Base-by-base conservation (phyloP, 805 yeast genomes). In the Metschnikowia lachancei region DNA sequence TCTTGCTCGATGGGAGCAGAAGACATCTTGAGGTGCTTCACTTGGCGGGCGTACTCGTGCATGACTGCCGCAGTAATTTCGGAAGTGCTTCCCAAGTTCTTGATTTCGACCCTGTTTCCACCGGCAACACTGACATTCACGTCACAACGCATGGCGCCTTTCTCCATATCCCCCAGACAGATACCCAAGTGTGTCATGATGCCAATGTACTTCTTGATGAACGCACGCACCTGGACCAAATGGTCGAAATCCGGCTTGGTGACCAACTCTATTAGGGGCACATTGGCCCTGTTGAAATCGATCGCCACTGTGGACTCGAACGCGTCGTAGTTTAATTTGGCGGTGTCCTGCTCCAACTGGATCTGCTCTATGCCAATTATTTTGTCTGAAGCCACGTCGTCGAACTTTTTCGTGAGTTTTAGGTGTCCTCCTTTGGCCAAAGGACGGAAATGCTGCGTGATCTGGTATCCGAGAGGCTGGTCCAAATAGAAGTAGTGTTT, bases 401-500 rank as follows among this genome's bases (percentile, higher is more conserved):
- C 96, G 45, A 74, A 70, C 30, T 75, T 65, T 19, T 67, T 64
- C 10, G 57, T 60, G 34, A 92, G 62, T 18, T 61, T 61, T 26
- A 92, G 39, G 17, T 44, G 53, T 0, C 99, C 99, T 40, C 79
- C 74, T 28, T 64, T 69, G 1, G 97, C 94, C 39, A 87, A 70
- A 1, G 98, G 97, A 30, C 75, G 75, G 61, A 78, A 88, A 59
- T 81, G 87, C 65, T 94, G 99, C 0, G 99, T 94, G 41, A 94
- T 85, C 63, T 94, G 99, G 65, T 90, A 94, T 1, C 99, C 99
- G 43, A 86, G 66, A 0, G 99, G 99, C 62, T 94, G 98, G 64
- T 94, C 99, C 1, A 91, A 92, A 63, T 94, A 94, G 64, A 94
- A 90, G 63, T 94, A 94, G 63, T 94, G 99, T 64, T 94, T 94